A percentile compares a stretch with the other conserved stretches of the same genome.
Evolutionary conservation across 495 filamentous ascomycete genomes (phyloP).

Genomic region (Terfezia claveryi): DNA sequence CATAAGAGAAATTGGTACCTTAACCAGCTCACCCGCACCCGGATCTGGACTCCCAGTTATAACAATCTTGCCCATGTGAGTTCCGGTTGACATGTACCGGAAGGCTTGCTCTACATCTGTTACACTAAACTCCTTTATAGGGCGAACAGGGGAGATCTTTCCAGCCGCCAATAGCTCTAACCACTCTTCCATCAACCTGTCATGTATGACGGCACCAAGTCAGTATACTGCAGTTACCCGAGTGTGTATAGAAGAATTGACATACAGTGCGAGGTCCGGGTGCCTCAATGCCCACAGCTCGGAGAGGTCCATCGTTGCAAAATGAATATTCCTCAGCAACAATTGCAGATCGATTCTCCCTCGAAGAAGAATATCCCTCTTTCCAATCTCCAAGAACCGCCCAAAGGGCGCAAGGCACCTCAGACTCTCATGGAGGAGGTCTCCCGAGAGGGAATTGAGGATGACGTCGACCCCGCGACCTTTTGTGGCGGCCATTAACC

Average conservation of each 20-base stretch:
- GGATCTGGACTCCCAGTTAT: constrained; percentile 21
- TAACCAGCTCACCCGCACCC: background rate
- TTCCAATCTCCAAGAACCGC: constrained; percentile 36
- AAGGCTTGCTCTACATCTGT: constrained; percentile 30
- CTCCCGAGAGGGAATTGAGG: constrained; percentile 33
- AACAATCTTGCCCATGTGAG: constrained; percentile 35
- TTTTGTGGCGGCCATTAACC: constrained; percentile 22
- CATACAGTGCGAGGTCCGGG: background rate
- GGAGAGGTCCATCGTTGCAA: background rate
- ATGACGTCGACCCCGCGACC: constrained; percentile 38
- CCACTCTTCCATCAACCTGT: background rate
- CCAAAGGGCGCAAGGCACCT: constrained; percentile 32
- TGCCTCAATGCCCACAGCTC: background rate
- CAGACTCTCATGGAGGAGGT: constrained; percentile 24
- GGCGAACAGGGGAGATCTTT: constrained; percentile 23
- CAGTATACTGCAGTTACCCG: background rate
- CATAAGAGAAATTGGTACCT: background rate
- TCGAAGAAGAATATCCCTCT: constrained; percentile 24
- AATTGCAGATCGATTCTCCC: constrained; percentile 1
- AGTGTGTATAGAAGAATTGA: background rate
- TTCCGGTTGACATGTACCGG: constrained; percentile 32
- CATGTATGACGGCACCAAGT: background rate
- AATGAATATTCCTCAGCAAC: background rate
- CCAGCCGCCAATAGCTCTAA: constrained; percentile 11
- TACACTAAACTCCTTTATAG: constrained; percentile 23